Base-by-base conservation (phyloP, 148 eudicot species). In the Diospyros kaki region DNA sequence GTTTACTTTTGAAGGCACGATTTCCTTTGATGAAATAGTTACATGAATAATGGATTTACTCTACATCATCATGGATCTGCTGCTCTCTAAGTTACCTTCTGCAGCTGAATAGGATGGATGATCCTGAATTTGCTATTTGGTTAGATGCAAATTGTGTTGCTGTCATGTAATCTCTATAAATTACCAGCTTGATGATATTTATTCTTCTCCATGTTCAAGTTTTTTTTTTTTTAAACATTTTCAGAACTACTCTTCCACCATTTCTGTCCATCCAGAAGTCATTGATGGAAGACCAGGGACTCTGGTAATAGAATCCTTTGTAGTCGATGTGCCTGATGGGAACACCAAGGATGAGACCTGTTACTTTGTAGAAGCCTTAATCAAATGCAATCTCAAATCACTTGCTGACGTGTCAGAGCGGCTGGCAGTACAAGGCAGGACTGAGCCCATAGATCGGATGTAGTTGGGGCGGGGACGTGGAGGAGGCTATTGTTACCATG, bases 271-370 rank as follows among this genome's bases (percentile, higher is more conserved):
- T 83, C 87, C 93, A 43, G 89, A 85, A 78, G 83, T 82, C 74
- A 85, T 85, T 14, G 88, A 85, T 8, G 93, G 93, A 72, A 83
- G 90, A 75, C 84, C 90, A 5, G 93, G 93, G 75, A 89, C 90
- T 17, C 78, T 85, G 89, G 93, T 83, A 68, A 89, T 87, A 28
- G 93, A 89, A 64, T 89, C 90, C 43, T 89, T 83, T 75, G 86
- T 83, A 17, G 90, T 89, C 60, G 93, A 89, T 73, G 81, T 89
- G 18, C 90, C 93, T 3, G 90, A 87, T 56, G 93, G 90, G 38
- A 89, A 89, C 87, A 89, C 93, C 69, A 89, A 79, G 68, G 93
- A 89, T 5, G 93, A 89, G 82, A 89, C 90, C 64, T 87, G 92
- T 76, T 89, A 83, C 76, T 86, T 89, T 68, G 79, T 89, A 10